A percentile compares a stretch with the other conserved stretches of the same genome.
These are phyloP conservation scores for Populus davidiana DNA, from an alignment of 345 rosid genomes.

Conservation along the genomic window DNA sequence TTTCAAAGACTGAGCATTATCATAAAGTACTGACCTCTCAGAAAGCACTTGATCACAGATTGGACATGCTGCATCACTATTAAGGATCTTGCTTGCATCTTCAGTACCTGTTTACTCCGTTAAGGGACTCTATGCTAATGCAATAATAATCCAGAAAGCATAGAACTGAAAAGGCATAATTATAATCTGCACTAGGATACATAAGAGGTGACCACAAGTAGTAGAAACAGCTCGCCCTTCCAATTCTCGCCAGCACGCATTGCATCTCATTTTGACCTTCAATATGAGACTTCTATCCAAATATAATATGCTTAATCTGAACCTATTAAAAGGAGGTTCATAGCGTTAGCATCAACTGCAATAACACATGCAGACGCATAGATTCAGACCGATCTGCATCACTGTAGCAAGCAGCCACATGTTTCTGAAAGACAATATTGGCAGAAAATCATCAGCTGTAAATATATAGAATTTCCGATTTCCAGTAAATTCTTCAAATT, in stretches of 20 bases:
- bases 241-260: slow-evolving; percentile 92
- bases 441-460: neutral
- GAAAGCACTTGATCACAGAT: slow-evolving; percentile 95
- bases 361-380: neutral
- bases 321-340: neutral
- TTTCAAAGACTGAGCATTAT: neutral
- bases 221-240: slow-evolving; percentile 89
- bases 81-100: slow-evolving; percentile 87
- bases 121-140: slow-evolving; percentile 38
- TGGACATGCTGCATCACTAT: slow-evolving; percentile 86
- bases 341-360: neutral
- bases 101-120: slow-evolving; percentile 64
- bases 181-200: slow-evolving; percentile 47
- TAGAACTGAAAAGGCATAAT: neutral
- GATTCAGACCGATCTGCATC: neutral
- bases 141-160: neutral
- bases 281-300: slow-evolving; percentile 18
- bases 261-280: slow-evolving; percentile 79
- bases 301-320: slow-evolving; percentile 7
- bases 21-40: slow-evolving; percentile 52
- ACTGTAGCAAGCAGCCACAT: neutral
- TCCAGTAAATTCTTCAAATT: neutral
- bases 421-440: neutral
- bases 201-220: slow-evolving; percentile 85
- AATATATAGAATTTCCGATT: neutral